These are phyloP conservation scores for Nicotiana paniculata DNA, from an alignment of 257 asterid species.

Conservation along the genomic window DNA sequence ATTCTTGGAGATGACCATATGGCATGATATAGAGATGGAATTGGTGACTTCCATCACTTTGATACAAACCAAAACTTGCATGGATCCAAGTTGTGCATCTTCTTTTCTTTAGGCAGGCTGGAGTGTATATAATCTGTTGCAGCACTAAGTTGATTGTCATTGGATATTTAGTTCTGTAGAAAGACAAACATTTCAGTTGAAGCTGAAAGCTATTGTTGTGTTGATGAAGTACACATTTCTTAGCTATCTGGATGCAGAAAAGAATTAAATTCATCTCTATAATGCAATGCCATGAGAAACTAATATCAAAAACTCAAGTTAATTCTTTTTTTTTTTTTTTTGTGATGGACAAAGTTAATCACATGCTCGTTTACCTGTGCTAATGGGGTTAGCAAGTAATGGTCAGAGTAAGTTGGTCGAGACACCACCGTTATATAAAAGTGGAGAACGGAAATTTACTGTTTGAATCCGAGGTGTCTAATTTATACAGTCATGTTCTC, in stretches of 20 bases:
- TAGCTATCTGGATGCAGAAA: neutral
- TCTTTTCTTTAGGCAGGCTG: neutral
- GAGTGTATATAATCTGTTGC: conserved; percentile 7
- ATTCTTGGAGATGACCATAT: neutral
- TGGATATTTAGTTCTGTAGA: neutral
- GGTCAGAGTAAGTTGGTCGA: neutral
- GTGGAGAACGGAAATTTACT: no score
- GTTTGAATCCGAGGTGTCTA: no score
- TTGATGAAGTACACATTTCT: neutral
- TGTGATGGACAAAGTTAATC: neutral
- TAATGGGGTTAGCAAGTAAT: neutral
- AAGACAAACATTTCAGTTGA: neutral
- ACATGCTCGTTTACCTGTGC: neutral
- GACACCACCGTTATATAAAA: no score
- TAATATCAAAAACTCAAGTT: neutral
- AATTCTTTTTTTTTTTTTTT: neutral
- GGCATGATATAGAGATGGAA: neutral
- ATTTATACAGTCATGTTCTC: no score
- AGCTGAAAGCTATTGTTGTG: neutral
- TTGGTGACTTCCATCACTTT: neutral
- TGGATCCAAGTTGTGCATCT: neutral
- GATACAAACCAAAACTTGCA: neutral
- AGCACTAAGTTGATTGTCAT: neutral
- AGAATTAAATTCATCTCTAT: neutral
- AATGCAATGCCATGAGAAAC: neutral